These are phyloP conservation scores for Alternaria brassicicola DNA, from an alignment of 2,329 filamentous ascomycete species.

Conservation along the genomic window DNA sequence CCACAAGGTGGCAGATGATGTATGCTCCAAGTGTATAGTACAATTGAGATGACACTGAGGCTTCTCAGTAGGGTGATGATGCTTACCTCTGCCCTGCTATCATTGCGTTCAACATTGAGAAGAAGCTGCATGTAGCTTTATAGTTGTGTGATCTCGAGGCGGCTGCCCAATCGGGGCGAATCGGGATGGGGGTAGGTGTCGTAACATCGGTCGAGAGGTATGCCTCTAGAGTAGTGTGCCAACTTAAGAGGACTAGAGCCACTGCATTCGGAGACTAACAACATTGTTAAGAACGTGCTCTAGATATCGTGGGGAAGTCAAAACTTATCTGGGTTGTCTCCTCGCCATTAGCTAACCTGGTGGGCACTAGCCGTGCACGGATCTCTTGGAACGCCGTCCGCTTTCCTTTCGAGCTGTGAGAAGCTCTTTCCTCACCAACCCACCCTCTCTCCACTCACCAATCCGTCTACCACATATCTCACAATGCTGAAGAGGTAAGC, in stretches of 20 bases:
- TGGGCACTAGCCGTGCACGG: slow-evolving; percentile 17
- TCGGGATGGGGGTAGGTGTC: not conserved
- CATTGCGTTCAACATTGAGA: too few species aligned
- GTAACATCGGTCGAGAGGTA: not conserved
- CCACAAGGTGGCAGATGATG: too few species aligned
- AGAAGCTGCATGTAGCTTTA: too few species aligned
- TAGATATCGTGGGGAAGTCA: not conserved
- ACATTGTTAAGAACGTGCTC: not conserved
- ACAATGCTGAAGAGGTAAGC: slow-evolving; percentile 69
- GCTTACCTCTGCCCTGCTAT: too few species aligned
- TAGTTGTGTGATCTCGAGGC: not conserved
- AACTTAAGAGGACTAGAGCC: not conserved
- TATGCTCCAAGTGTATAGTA: too few species aligned
- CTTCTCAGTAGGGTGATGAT: too few species aligned
- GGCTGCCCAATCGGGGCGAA: not conserved
- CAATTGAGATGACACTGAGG: too few species aligned
- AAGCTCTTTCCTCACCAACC: slow-evolving; percentile 32
- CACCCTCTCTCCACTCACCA: slow-evolving; percentile 36
- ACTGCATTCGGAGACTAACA: not conserved
- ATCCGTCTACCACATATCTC: slow-evolving; percentile 52
- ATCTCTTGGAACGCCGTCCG: slow-evolving; percentile 6
- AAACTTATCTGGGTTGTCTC: not conserved
- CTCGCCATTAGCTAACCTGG: slow-evolving; percentile 4
- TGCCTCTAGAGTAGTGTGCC: not conserved
- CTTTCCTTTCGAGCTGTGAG: slow-evolving; percentile 17